Conservation (phyloP, 1,284 basidiomycete species). For the Takashimella koratensis region DNA sequence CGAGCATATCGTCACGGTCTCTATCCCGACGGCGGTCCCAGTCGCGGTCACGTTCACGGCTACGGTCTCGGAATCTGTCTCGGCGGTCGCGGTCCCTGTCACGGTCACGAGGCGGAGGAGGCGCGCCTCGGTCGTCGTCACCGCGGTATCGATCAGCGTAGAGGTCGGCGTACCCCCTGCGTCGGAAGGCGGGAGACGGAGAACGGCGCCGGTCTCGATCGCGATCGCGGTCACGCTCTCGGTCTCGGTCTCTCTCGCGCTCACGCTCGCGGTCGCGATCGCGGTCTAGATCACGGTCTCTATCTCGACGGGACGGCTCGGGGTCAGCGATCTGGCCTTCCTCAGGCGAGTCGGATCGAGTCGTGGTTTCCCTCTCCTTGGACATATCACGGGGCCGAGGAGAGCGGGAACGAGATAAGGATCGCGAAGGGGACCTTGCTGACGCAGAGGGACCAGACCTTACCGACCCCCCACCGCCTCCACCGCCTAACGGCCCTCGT, state of each 20-base stretch:
- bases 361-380: background rate
- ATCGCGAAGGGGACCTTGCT: background rate
- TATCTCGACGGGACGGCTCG: slow-evolving; percentile 2
- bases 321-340: slow-evolving; percentile 43
- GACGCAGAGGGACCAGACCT: background rate
- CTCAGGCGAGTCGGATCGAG: slow-evolving; percentile 33
- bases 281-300: background rate
- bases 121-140: background rate
- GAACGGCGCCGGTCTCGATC: slow-evolving; percentile 1
- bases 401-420: background rate
- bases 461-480: background rate
- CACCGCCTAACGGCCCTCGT: background rate
- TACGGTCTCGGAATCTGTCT: background rate
- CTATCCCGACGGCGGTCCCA: slow-evolving; percentile 5
- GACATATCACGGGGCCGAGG: background rate
- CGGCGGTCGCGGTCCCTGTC: slow-evolving; percentile 1
- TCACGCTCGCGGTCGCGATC: background rate
- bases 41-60: slow-evolving; percentile 2
- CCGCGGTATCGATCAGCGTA: slow-evolving; percentile 9
- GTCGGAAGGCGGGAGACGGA: background rate
- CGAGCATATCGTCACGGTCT: slow-evolving; percentile 4
- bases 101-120: background rate
- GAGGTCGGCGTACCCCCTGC: slow-evolving; percentile 1
- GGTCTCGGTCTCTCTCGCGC: background rate
- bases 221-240: slow-evolving; percentile 1